phyloP scores from a whole-genome alignment of 176 grass and related monocot species.

The Musa itinerans region DNA sequence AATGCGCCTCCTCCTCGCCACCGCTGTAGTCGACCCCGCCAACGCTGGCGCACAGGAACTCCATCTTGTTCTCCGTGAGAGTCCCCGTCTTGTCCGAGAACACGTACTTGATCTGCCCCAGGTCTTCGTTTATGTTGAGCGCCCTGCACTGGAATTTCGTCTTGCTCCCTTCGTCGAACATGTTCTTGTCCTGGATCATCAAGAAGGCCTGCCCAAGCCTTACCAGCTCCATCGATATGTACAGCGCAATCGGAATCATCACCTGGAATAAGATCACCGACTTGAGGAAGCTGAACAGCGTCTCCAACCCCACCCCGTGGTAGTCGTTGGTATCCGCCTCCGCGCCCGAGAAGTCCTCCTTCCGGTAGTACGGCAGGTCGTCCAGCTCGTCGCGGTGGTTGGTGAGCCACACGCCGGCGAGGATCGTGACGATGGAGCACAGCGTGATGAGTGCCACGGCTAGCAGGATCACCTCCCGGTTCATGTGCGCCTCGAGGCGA shows the following conservation, averaged over 20 bases:
- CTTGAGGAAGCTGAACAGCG: constrained; percentile 61
- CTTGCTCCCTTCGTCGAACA: constrained; percentile 41
- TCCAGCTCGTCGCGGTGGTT: too few relatives aligned
- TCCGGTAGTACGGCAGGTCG: constrained; percentile 43
- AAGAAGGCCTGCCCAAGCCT: constrained; percentile 74
- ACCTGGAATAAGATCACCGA: constrained; percentile 69
- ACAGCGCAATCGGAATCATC: constrained; percentile 67
- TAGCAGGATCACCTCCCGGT: too few relatives aligned
- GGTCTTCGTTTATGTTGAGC: constrained; percentile 8
- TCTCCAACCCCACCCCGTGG: constrained; percentile 48
- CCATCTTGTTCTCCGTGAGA: constrained; percentile 76
- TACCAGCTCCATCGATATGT: constrained; percentile 88
- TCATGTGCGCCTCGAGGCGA: too few relatives aligned
- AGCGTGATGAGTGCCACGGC: too few relatives aligned
- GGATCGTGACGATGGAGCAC: too few relatives aligned
- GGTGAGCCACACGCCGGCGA: too few relatives aligned
- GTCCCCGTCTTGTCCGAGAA: constrained; percentile 16
- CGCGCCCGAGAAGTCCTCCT: constrained; percentile 23
- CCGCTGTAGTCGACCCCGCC: constrained; percentile 40
- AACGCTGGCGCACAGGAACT: constrained; percentile 67
- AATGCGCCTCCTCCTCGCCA: too few relatives aligned
- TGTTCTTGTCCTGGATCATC: constrained; percentile 60
- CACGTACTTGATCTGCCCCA: too few relatives aligned
- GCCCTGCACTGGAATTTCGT: constrained; percentile 70
- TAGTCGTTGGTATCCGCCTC: constrained; percentile 33